Percentiles rank a stretch among this genome's conserved stretches.
phyloP scores from a whole-genome alignment of 2,329 filamentous ascomycete species.

The Fusarium circinatum region DNA sequence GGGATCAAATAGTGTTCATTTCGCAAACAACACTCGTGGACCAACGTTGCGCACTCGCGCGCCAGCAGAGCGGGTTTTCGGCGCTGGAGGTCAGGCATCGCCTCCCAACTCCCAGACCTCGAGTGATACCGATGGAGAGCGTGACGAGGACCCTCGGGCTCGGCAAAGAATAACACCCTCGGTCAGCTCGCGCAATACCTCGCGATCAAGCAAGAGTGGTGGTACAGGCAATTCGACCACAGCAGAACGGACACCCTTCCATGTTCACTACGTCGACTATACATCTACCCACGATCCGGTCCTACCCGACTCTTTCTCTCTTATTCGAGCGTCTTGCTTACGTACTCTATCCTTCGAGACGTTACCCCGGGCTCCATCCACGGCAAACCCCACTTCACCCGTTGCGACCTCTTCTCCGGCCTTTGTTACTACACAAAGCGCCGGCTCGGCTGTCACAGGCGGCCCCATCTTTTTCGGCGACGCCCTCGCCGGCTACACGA shows the following conservation, averaged over 20 bases:
- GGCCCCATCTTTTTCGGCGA: slow-evolving; percentile 77
- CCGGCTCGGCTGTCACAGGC: slow-evolving; percentile 66
- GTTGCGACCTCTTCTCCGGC: slow-evolving; percentile 55
- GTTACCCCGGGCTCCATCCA: slow-evolving; percentile 65
- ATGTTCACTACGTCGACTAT: slow-evolving; percentile 74
- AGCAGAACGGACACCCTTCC: slow-evolving; percentile 58
- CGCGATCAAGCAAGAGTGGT: slow-evolving; percentile 61
- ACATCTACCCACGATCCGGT: slow-evolving; percentile 75
- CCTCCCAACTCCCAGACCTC: slow-evolving; percentile 64
- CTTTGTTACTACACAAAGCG: slow-evolving; percentile 65
- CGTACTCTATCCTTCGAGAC: slow-evolving; percentile 75
- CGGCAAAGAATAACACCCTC: slow-evolving; percentile 58
- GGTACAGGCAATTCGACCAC: slow-evolving; percentile 60
- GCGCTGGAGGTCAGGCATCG: slow-evolving; percentile 58
- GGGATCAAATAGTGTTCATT: slow-evolving; percentile 40
- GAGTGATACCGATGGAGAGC: slow-evolving; percentile 64
- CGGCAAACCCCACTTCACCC: slow-evolving; percentile 52
- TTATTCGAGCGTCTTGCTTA: slow-evolving; percentile 72
- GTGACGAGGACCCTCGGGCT: slow-evolving; percentile 53
- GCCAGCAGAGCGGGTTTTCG: slow-evolving; percentile 68
- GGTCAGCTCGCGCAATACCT: slow-evolving; percentile 56
- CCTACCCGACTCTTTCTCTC: slow-evolving; percentile 70
- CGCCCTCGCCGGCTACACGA: slow-evolving; percentile 72
- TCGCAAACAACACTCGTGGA: slow-evolving; percentile 54
- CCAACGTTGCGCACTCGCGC: slow-evolving; percentile 70